Evolutionary conservation across 2,329 filamentous ascomycete genomes (phyloP), one percentile per base, ranked within the genome.

Genomic region (Monosporascus sp.): DNA sequence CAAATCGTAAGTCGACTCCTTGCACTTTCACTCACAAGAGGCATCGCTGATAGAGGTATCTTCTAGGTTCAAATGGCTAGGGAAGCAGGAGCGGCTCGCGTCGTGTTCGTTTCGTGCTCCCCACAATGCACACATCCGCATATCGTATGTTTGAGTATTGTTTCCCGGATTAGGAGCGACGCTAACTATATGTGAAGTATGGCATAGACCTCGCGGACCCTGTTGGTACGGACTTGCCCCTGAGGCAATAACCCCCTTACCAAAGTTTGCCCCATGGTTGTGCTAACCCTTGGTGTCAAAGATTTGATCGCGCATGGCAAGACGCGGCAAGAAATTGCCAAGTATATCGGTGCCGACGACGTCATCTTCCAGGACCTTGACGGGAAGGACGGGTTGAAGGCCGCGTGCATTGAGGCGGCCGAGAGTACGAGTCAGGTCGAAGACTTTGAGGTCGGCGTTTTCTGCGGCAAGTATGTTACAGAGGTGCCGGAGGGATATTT

Each of bases 391-490:
- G 92, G 95, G 63, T 77, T 97, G n/a, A 86, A 88, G 65, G 83
- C 79, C 31, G 84, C 91, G 0, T 97, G 92, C 65, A 80, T 84
- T 2, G 85, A 90, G 60, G 85, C 83, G 55, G 79, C 84, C 49
- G 72, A 80, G 55, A 73, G 75, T 37, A 68, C 81, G 62, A 76
- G 76, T 8, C 76, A 86, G 52, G 38, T 41, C 38, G n/a, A 45
- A 45, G 43, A 45, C 43, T 97, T 97, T 60, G 93, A 97, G 67
- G 85, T 95, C 2, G 92, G 93, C 51, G 92, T 97, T 8, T 97
- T 97, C 74, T 90, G 85, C 65, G 93, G 93, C 46, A 83, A 85
- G 58, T 97, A 97, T 70, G 79, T 89, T 56, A 97, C 93, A 0
- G 83, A 84, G 0, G 88, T 97, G 2, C 82, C 87, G 1, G 80